phyloP scores from a whole-genome alignment of 2,329 filamentous ascomycete genomes.

The Phyllosticta citriasiana region DNA sequence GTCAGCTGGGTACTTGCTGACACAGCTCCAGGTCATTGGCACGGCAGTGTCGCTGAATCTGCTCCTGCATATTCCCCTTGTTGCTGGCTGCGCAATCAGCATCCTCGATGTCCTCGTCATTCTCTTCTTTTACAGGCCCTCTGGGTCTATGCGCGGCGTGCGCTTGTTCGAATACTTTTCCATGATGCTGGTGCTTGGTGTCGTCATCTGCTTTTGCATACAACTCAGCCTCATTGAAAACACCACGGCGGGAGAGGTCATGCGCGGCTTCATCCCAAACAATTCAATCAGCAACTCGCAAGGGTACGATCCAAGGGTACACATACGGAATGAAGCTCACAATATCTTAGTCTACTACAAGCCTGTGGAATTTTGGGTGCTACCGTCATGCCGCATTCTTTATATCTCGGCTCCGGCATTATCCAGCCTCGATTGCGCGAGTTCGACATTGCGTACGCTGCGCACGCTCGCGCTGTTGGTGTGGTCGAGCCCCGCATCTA shows the following conservation, averaged over 20 bases:
- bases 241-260: conserved; percentile 42
- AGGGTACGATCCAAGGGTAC: conserved; percentile 30
- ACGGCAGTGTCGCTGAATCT: conserved; percentile 48
- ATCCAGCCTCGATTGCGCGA: conserved; percentile 41
- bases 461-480: background rate
- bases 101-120: conserved; percentile 47
- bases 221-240: conserved; percentile 43
- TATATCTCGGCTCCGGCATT: conserved; percentile 47
- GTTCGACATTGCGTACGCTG: conserved; percentile 18
- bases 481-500: background rate
- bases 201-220: conserved; percentile 48
- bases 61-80: conserved; percentile 42
- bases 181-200: conserved; percentile 43
- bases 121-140: conserved; percentile 45
- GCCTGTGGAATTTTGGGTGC: conserved; percentile 69
- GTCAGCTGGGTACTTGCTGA: background rate
- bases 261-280: conserved; percentile 46
- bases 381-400: conserved; percentile 55
- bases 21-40: conserved; percentile 37
- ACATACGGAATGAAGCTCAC: conserved; percentile 8
- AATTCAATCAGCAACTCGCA: conserved; percentile 41
- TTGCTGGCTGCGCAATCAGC: conserved; percentile 48
- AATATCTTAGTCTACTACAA: conserved; percentile 38
- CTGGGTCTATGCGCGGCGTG: conserved; percentile 41
- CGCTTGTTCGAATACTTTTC: conserved; percentile 47